Percentiles rank a stretch among this genome's conserved stretches.
Conservation (phyloP, 352 stramenopile genomes). For the Phytopythium cucurbitacearum region DNA sequence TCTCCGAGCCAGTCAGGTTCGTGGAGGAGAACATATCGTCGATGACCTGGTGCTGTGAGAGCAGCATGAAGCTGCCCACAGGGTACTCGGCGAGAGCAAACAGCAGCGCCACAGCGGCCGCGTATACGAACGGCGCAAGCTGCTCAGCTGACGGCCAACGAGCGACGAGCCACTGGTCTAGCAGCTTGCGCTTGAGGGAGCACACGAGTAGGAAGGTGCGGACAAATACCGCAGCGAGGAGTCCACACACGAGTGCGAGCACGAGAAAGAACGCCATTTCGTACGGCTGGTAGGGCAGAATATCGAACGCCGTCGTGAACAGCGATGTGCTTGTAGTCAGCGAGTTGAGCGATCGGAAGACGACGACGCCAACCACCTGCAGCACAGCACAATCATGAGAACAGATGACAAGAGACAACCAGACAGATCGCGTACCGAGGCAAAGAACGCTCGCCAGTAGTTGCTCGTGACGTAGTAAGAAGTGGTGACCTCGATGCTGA, state of each 20-base stretch:
- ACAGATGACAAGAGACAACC: not conserved
- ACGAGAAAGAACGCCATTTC: slow-evolving; percentile 76
- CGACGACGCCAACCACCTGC: slow-evolving; percentile 72
- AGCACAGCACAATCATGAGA: slow-evolving; percentile 1
- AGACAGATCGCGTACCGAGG: slow-evolving; percentile 25
- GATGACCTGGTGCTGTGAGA: slow-evolving; percentile 72
- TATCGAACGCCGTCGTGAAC: slow-evolving; percentile 76
- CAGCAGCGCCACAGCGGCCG: slow-evolving; percentile 53
- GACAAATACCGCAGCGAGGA: slow-evolving; percentile 82
- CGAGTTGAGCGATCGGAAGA: slow-evolving; percentile 76
- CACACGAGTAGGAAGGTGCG: slow-evolving; percentile 50
- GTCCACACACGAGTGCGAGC: slow-evolving; percentile 76
- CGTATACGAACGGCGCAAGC: slow-evolving; percentile 60
- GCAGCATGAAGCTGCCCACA: slow-evolving; percentile 76
- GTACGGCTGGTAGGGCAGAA: slow-evolving; percentile 67
- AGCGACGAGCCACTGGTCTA: slow-evolving; percentile 29
- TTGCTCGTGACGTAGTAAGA: slow-evolving; percentile 88
- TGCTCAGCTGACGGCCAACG: slow-evolving; percentile 16
- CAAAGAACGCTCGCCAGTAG: slow-evolving; percentile 90
- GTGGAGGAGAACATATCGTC: slow-evolving; percentile 84
- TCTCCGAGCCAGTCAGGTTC: slow-evolving; percentile 36
- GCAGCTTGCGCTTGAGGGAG: slow-evolving; percentile 30
- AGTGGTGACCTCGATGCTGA: slow-evolving; percentile 82
- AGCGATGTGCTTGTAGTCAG: slow-evolving; percentile 58
- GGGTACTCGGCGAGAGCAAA: slow-evolving; percentile 72